Conservation (phyloP, 306 rosid genomes). For the Acmispon strigosus region DNA sequence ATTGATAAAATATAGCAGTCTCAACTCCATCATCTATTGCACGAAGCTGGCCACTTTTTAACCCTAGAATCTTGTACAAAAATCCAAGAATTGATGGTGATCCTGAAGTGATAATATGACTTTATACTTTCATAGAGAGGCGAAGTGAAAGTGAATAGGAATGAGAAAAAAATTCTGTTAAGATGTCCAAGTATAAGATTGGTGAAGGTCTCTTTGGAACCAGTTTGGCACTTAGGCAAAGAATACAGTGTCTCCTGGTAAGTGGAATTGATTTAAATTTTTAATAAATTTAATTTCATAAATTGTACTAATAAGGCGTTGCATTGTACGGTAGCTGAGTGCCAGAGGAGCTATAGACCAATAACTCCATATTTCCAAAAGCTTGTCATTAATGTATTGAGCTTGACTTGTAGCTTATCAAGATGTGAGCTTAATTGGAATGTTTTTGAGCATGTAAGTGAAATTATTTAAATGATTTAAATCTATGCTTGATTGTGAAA, state of each 20-base stretch:
- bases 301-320: too few relatives aligned
- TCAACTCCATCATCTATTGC: background rate
- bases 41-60: background rate
- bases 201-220: background rate
- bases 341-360: too few relatives aligned
- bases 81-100: background rate
- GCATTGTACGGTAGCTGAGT: too few relatives aligned
- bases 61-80: background rate
- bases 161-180: background rate
- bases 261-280: too few relatives aligned
- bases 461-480: too few relatives aligned
- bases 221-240: background rate
- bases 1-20: background rate
- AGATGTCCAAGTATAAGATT: background rate
- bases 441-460: too few relatives aligned
- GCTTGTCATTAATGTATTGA: too few relatives aligned
- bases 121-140: background rate
- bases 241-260: background rate
- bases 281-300: too few relatives aligned
- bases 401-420: too few relatives aligned
- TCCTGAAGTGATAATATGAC: background rate
- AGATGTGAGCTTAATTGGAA: too few relatives aligned
- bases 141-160: background rate
- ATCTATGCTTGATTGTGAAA: too few relatives aligned
- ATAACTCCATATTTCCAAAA: too few relatives aligned